Conservation (phyloP, 2,329 filamentous ascomycete genomes). For the Pseudogymnoascus sp. region DNA sequence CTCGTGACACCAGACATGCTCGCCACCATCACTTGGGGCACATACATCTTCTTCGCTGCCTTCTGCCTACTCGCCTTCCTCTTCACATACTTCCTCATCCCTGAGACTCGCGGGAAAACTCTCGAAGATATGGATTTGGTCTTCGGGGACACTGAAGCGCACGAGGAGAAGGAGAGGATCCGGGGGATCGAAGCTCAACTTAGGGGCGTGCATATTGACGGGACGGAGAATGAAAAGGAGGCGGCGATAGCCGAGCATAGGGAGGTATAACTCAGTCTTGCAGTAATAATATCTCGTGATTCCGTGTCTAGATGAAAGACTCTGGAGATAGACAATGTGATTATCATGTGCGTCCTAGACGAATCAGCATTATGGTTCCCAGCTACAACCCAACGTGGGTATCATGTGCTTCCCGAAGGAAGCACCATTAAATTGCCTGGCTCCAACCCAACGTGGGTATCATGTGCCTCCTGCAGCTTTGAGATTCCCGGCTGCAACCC, state of each 20-base stretch:
- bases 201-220: constrained; percentile 15
- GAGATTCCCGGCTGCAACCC: no score
- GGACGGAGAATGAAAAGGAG: constrained; percentile 15
- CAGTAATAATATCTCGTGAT: neutral
- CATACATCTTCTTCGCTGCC: constrained; percentile 52
- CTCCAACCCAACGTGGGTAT: no score
- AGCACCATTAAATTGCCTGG: no score
- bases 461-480: no score
- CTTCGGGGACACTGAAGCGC: constrained; percentile 32
- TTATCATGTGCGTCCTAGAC: neutral
- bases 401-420: no score
- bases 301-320: neutral
- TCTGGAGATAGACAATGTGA: neutral
- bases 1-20: constrained; percentile 51
- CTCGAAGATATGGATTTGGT: constrained; percentile 48
- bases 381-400: no score
- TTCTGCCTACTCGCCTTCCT: constrained; percentile 40
- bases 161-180: constrained; percentile 28
- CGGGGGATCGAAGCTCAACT: constrained; percentile 18
- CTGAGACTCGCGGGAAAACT: constrained; percentile 47
- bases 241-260: constrained; percentile 1
- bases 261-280: constrained; percentile 8
- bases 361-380: no score
- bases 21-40: constrained; percentile 40
- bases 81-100: constrained; percentile 47